A percentile compares a stretch with the other conserved stretches of the same genome.
These are phyloP conservation scores for Saposhnikovia divaricata DNA, from an alignment of 129 eudicot genomes.

Conservation along the genomic window DNA sequence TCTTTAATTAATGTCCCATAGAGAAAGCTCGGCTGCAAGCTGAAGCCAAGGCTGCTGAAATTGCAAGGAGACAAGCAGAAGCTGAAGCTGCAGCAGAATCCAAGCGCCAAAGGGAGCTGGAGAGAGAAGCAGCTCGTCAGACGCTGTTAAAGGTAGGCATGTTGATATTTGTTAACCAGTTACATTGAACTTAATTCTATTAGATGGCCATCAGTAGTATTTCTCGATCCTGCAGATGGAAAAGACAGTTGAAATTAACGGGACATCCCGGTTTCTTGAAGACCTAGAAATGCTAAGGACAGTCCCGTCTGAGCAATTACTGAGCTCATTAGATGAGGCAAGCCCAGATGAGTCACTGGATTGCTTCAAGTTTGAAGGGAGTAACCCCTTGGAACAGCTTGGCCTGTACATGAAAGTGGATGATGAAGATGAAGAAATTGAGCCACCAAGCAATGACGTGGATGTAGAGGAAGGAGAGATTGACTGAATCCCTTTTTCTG, in stretches of 20 bases:
- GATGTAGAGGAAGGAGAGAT: conserved; percentile 96
- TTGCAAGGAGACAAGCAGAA: conserved; percentile 57
- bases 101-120: conserved; percentile 66
- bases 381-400: conserved; percentile 84
- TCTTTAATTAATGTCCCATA: conserved; percentile 16
- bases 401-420: conserved; percentile 83
- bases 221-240: conserved; percentile 52
- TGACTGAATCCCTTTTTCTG: conserved; percentile 32
- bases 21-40: conserved; percentile 89
- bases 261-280: conserved; percentile 59
- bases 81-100: conserved; percentile 86
- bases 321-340: conserved; percentile 47
- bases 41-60: conserved; percentile 92
- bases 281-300: conserved; percentile 75
- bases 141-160: background rate
- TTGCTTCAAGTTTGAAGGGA: conserved; percentile 70
- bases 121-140: conserved; percentile 37
- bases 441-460: conserved; percentile 24
- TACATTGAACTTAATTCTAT: background rate
- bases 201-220: background rate
- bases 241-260: conserved; percentile 88
- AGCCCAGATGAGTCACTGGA: conserved; percentile 68
- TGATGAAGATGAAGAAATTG: conserved; percentile 77
- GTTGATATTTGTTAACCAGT: conserved; percentile 19
- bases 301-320: conserved; percentile 42